Conservation (phyloP, 2,329 filamentous ascomycete genomes). For the Thielaviopsis euricoi region DNA sequence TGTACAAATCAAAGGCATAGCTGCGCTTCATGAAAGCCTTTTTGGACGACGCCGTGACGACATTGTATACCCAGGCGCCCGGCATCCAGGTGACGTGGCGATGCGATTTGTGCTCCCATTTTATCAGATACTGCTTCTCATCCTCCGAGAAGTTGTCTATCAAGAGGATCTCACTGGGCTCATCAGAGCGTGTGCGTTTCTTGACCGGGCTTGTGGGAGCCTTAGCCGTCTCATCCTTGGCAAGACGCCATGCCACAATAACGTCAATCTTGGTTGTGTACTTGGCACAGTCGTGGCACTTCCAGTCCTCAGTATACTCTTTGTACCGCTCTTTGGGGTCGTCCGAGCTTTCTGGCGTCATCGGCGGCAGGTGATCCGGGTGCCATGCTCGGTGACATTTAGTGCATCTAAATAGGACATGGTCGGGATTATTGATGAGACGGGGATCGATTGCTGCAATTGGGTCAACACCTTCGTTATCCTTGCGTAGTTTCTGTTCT, state of each 20-base stretch:
- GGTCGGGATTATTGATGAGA: conserved; percentile 58
- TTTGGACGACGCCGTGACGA: conserved; percentile 43
- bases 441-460: conserved; percentile 43
- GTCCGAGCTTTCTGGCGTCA: conserved; percentile 30
- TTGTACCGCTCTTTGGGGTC: conserved; percentile 36
- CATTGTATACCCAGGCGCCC: conserved; percentile 74
- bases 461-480: conserved; percentile 67
- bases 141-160: conserved; percentile 38
- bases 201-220: conserved; percentile 12
- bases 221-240: conserved; percentile 13
- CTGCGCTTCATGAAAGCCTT: conserved; percentile 61
- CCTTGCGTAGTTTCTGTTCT: conserved; percentile 66
- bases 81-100: conserved; percentile 74
- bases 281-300: conserved; percentile 60
- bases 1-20: conserved; percentile 37
- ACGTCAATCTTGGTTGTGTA: conserved; percentile 50
- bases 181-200: background rate
- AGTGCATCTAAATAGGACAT: conserved; percentile 69
- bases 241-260: conserved; percentile 80
- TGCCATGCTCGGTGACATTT: conserved; percentile 69
- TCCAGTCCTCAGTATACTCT: conserved; percentile 61
- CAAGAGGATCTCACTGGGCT: background rate
- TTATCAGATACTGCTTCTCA: conserved; percentile 81
- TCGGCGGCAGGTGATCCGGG: conserved; percentile 58
- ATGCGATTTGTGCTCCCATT: conserved; percentile 71